Evolutionary conservation across 2,329 filamentous ascomycete species (phyloP).

Genomic region (Blastomyces parvus): DNA sequence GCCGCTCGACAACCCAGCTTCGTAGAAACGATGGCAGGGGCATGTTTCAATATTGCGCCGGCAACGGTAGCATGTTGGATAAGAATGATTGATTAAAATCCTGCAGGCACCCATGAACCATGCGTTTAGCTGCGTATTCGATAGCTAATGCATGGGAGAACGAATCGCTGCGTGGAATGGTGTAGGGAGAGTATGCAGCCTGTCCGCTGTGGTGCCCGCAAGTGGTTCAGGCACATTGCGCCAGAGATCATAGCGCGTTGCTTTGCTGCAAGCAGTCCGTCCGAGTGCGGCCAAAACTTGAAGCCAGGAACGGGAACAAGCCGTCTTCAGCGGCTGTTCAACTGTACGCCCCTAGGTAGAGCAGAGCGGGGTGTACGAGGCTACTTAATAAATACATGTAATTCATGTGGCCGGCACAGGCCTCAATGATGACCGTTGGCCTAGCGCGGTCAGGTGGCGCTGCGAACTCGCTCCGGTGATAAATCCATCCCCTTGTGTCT

Average conservation of each 20-base stretch:
- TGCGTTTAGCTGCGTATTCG: background rate
- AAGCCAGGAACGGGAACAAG: background rate
- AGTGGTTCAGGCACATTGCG: conserved; percentile 3
- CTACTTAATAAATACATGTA: background rate
- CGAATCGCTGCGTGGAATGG: background rate
- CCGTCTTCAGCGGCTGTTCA: background rate
- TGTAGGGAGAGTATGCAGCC: background rate
- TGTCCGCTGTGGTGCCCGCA: background rate
- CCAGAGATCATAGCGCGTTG: background rate
- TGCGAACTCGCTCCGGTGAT: background rate
- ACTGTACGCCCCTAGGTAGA: no score
- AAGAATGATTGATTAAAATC: background rate
- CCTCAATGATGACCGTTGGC: background rate
- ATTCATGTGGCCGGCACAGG: background rate
- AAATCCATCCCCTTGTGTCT: background rate
- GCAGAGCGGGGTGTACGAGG: background rate
- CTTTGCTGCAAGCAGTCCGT: background rate
- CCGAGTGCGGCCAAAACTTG: background rate
- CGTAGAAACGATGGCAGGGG: background rate
- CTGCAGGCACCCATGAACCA: background rate
- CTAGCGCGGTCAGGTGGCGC: background rate
- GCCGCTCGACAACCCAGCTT: background rate
- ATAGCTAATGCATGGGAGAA: no score
- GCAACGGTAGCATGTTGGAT: background rate
- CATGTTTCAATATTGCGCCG: background rate